Base-by-base conservation (phyloP, 2,329 filamentous ascomycete species). In the Colletotrichum sp. region DNA sequence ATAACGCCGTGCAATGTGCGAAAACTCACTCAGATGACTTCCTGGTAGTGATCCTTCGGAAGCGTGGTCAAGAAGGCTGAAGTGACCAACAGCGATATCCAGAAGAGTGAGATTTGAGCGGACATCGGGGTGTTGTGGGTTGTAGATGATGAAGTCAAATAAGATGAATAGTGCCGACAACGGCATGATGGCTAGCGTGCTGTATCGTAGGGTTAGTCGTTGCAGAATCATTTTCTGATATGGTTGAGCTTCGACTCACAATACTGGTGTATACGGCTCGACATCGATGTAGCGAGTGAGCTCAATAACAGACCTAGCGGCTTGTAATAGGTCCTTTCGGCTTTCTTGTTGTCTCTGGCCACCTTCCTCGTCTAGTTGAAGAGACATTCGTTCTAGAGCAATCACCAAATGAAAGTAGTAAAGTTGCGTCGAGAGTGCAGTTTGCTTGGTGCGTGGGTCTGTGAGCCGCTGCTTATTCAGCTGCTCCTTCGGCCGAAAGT, bases 121-220 rank as follows among this genome's bases (percentile, higher is more conserved):
- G 3, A 49, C 39, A n/a, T 49, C 39, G 1, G 39, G 18, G 5
- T 49, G 18, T 0, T 2, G 18, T 0, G 39, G 39, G 1, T 49
- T 49, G 39, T 49, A 49, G 0, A n/a, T 49, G 9, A n/a, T 49
- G 10, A 49, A 49, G 5, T 49, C 39, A 3, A 49, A 49, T 6
- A 49, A 49, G 39, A 49, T 49, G 39, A 49, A 49, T 0, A 49
- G 5, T 6, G 39, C 39, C 3, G 39, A 49, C 39, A 49, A n/a
- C 0, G 39, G 39, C 39, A 49, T n/a, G 39, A 49, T 49, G 5
- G 39, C 39, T 2, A 49, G 39, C 0, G 39, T 49, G 39, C 39
- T 49, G 18, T 7, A 4, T 49, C 9, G 0, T 3, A n/a, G 2
- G 2, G 18, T 49, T n/a, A 49, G 39, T 49, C 5, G 39, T 44